Base-by-base conservation (phyloP, 2,329 filamentous ascomycete genomes). In the Fusarium euwallaceae region DNA sequence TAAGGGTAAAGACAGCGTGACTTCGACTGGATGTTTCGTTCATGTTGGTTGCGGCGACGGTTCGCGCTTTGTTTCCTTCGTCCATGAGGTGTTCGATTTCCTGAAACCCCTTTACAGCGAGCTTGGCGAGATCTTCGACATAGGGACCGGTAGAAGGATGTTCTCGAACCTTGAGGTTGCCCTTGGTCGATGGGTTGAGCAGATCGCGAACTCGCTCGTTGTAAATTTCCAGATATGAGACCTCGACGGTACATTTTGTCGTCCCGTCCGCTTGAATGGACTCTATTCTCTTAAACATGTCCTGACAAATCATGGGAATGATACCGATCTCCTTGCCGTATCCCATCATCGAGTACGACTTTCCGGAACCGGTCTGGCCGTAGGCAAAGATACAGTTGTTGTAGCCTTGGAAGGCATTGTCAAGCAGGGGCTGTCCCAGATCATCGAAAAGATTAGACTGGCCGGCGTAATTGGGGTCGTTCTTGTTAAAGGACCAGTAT, bases 341-440 rank as follows among this genome's bases (percentile, higher is more conserved):
- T 59, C 97, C 97, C 97, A 99, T 99, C 96, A 99, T 99, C 36
- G 95, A 98, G 84, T 99, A 99, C 17, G 95, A 98, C 86, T 99
- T 99, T 84, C 97, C 97, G 1, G 97, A 98, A 77, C 97, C 97
- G 2, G 97, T 99, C 86, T 99, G 97, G 20, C 97, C 97, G 82
- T 99, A 99, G 16, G 97, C 97, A 82, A 99, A 99, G 81, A 99
- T 99, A 88, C 97, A 99, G 84, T 98, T 99, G 88, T 99, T 98
- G 87, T 98, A 99, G 53, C 97, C 97, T 80, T 96, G 92, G 82
- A 99, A 99, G 20, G 97, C 97, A 90, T 99, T 99, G 86, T 99
- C 96, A 76, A 99, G 89, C 68, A 99, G 88, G 63, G 97, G 97
- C 77, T 92, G 91, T 72, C 97, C 97, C 73, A 99, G 86, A 81